Percentiles rank a stretch among this genome's conserved stretches.
Evolutionary conservation across 1,139 yeast species (phyloP).

Genomic region (Scheffersomyces illinoinensis): DNA sequence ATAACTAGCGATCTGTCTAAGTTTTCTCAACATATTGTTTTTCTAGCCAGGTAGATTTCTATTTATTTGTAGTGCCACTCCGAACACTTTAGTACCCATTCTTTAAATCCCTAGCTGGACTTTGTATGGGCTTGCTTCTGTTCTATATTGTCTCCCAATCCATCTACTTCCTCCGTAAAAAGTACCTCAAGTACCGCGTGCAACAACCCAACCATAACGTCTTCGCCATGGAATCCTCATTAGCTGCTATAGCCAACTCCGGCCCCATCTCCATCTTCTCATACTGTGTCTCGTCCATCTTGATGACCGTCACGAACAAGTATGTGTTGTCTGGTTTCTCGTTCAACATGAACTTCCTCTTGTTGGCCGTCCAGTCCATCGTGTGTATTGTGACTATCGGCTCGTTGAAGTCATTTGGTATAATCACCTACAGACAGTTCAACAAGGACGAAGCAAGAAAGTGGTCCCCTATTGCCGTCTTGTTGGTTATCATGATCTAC

Average conservation of each 20-base stretch:
- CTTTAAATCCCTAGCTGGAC: not conserved
- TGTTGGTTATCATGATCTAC: slow-evolving; percentile 91
- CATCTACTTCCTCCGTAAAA: slow-evolving; percentile 31
- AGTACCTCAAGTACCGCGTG: slow-evolving; percentile 8
- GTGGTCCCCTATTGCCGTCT: slow-evolving; percentile 90
- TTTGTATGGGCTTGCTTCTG: slow-evolving; percentile 46
- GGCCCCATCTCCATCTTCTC: slow-evolving; percentile 84
- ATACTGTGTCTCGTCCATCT: slow-evolving; percentile 88
- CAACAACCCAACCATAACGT: slow-evolving; percentile 2
- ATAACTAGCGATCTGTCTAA: not conserved
- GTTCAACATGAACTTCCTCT: slow-evolving; percentile 89
- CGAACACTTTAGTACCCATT: not conserved
- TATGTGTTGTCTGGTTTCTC: slow-evolving; percentile 80
- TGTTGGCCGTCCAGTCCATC: slow-evolving; percentile 76
- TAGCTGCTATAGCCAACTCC: slow-evolving; percentile 62
- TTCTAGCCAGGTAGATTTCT: not conserved
- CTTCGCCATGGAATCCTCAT: slow-evolving; percentile 30
- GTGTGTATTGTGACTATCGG: slow-evolving; percentile 80
- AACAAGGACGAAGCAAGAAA: slow-evolving; percentile 87
- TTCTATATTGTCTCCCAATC: slow-evolving; percentile 40
- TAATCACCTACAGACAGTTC: slow-evolving; percentile 84
- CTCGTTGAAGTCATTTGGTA: slow-evolving; percentile 66
- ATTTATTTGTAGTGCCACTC: not conserved
- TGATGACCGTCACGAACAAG: slow-evolving; percentile 98
- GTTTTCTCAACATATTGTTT: not conserved